Conservation (phyloP, 108 stramenopile genomes). For the Skeletonema menzelii region DNA sequence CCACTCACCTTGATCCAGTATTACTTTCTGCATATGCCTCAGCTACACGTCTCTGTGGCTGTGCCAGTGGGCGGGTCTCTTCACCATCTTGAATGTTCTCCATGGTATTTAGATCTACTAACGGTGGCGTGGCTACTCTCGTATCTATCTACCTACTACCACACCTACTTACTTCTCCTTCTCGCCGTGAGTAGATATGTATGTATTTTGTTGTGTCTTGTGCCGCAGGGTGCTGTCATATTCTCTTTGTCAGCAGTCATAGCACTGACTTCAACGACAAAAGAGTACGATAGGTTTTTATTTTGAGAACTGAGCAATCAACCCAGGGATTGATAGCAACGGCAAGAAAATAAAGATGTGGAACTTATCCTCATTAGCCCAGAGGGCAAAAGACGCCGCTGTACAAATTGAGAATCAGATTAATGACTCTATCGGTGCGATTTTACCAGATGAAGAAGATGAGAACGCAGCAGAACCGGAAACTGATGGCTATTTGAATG, state of each 20-base stretch:
- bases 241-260: not conserved
- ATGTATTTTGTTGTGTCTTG: no score
- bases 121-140: no score
- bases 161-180: no score
- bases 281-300: no score
- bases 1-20: not conserved
- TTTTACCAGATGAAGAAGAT: not conserved
- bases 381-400: constrained; percentile 20
- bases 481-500: constrained; percentile 3
- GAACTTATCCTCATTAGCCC: constrained; percentile 13
- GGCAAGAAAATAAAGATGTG: not conserved
- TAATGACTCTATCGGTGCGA: constrained; percentile 5
- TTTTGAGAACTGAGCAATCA: not conserved
- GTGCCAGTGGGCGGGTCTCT: constrained; percentile 21
- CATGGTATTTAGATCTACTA: constrained; percentile 10
- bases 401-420: constrained; percentile 9
- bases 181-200: no score
- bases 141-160: no score
- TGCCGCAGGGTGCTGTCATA: no score
- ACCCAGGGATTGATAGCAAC: not conserved
- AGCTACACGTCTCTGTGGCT: constrained; percentile 16
- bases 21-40: constrained; percentile 24
- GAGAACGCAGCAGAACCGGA: not conserved
- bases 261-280: no score
- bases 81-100: constrained; percentile 26